Evolutionary conservation across 352 stramenopile species (phyloP).

Genomic region (Phytopythium vexans): DNA sequence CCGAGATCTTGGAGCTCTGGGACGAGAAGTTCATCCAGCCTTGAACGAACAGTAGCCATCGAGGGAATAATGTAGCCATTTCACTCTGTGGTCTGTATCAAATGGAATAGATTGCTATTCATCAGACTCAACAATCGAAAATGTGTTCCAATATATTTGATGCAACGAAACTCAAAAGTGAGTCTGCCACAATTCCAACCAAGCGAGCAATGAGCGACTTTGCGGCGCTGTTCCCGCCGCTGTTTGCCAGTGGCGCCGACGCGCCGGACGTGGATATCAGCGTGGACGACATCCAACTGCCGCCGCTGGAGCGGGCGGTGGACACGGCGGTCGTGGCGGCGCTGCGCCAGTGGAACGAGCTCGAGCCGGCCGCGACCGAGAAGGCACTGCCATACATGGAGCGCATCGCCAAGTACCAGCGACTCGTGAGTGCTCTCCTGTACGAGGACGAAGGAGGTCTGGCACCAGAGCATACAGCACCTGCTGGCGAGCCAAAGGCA

Average conservation of each 20-base stretch:
- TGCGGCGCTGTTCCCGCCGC: constrained; percentile 54
- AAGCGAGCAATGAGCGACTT: constrained; percentile 20
- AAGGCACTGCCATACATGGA: constrained; percentile 50
- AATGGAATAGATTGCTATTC: too few species aligned
- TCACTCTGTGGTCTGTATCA: too few species aligned
- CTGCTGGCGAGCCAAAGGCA: constrained; percentile 4
- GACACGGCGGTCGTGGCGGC: constrained; percentile 52
- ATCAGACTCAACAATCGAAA: too few species aligned
- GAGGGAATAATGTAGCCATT: not conserved
- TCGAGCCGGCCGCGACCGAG: constrained; percentile 43
- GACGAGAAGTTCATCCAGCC: constrained; percentile 5
- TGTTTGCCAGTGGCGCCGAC: constrained; percentile 16
- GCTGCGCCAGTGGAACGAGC: constrained; percentile 59
- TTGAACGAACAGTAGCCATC: not conserved
- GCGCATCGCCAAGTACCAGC: constrained; percentile 55
- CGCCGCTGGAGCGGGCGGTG: constrained; percentile 52
- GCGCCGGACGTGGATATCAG: constrained; percentile 42
- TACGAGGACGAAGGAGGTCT: constrained; percentile 30
- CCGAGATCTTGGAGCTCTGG: constrained; percentile 25
- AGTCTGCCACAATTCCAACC: not conserved
- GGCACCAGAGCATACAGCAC: not conserved
- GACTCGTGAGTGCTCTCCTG: constrained; percentile 43
- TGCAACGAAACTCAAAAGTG: too few species aligned
- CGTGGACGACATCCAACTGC: constrained; percentile 43
- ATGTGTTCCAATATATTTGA: too few species aligned